Conservation (phyloP, 2,329 filamentous ascomycete species). For the Tolypocladium tropicale region DNA sequence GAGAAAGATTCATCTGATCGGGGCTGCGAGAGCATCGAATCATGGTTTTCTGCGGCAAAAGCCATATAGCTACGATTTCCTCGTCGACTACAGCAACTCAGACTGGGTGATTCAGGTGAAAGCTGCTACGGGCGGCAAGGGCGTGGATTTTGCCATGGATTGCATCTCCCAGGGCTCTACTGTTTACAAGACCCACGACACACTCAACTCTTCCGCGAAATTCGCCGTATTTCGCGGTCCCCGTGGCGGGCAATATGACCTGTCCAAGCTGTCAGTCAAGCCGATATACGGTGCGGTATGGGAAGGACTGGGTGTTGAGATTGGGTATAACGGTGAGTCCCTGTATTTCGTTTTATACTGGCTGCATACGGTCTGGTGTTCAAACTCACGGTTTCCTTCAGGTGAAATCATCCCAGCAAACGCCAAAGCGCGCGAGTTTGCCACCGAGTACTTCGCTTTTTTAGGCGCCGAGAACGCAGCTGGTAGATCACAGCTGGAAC, state of each 20-base stretch:
- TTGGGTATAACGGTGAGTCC: conserved; percentile 23
- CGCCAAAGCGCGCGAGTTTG: conserved; percentile 15
- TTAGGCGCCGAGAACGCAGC: conserved; percentile 11
- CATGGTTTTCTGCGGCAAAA: conserved; percentile 14
- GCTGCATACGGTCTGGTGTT: background rate
- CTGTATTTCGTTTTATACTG: background rate
- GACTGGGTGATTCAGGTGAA: conserved; percentile 22
- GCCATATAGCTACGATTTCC: conserved; percentile 25
- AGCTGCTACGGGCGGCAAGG: conserved; percentile 10
- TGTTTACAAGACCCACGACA: conserved; percentile 18
- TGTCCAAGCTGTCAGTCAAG: conserved; percentile 13
- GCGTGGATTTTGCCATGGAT: conserved; percentile 26
- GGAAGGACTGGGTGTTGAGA: conserved; percentile 28
- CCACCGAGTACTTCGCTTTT: conserved; percentile 25
- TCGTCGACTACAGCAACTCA: conserved; percentile 26
- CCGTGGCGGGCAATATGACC: conserved; percentile 13
- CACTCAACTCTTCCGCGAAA: conserved; percentile 14
- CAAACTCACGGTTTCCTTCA: background rate
- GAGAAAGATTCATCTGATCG: conserved; percentile 13
- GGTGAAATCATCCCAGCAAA: conserved; percentile 6
- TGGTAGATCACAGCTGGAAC: conserved; percentile 7
- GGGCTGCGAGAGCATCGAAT: conserved; percentile 16
- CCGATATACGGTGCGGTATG: conserved; percentile 30
- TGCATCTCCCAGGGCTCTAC: conserved; percentile 28
- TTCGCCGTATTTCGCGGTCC: conserved; percentile 14